Base-by-base conservation (phyloP, 768 basidiomycete species). In the Lentinula guzmanii region DNA sequence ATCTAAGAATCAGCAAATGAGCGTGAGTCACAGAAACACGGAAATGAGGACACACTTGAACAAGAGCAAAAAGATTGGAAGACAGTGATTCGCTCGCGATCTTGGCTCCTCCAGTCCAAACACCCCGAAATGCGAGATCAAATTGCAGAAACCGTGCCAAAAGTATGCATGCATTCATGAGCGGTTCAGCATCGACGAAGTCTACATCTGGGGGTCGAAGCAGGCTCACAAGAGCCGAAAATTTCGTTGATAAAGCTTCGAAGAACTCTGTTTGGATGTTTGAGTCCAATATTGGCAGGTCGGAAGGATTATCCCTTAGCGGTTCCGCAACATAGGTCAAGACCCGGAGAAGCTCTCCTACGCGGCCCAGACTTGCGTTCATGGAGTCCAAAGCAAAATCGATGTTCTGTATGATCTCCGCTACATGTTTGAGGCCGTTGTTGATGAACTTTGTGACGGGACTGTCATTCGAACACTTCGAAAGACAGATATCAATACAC, bases 101-200 rank as follows among this genome's bases (percentile, higher is more conserved):
- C 64, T 78, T 85, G 43, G 78, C 75, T 53, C 72, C 76, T 2
- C 75, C 62, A 2, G 82, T 83, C 86, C 88, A 90, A 4, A 70
- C 68, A 8, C 77, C 79, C 16, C 78, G 79, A 66, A 91, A 87
- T 24, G 87, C 85, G 7, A 92, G 75, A 68, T 84, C 79, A 63
- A 92, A 92, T 66, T 93, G 90, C 24, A 91, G 65, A 15, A 92
- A 72, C 2, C 90, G 84, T 2, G 83, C 80, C 33, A 91, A 71
- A 37, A 91, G 78, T 21, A 88, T 75, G 33, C 83, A 71, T 11
- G 75, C 74, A 48, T 81, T 75, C 0, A 79, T 76, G 16, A 75
- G 61, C 64, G 70, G 68, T 37, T 60, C 58, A 46, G 58, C 67
- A 18, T 62, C 59, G 28, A 52, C 65, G 21, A 64, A 62, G 4